These are phyloP conservation scores for Diaporthe sp. DNA, from an alignment of 2,329 filamentous ascomycete genomes.

Conservation along the genomic window DNA sequence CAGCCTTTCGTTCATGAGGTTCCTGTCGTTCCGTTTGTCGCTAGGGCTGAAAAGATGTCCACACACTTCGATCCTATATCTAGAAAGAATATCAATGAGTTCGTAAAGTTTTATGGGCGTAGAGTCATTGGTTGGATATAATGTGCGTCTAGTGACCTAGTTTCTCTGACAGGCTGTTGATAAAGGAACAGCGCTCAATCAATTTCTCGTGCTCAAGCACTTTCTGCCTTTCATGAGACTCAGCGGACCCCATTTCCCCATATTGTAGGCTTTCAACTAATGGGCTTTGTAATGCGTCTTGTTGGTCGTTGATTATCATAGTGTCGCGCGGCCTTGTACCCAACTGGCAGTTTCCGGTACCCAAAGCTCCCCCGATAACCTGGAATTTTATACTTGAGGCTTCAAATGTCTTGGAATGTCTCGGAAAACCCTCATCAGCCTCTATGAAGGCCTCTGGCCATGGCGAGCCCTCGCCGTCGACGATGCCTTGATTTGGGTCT, in stretches of 20 bases:
- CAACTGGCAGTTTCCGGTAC: constrained; percentile 38
- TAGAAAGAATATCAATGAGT: too few species aligned
- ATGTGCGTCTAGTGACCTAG: constrained; percentile 36
- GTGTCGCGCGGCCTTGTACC: not conserved
- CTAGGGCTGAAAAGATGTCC: too few species aligned
- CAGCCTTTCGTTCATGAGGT: too few species aligned
- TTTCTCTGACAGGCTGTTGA: constrained; percentile 43
- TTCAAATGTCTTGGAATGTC: not conserved
- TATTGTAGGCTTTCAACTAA: constrained; percentile 35
- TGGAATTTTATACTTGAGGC: constrained; percentile 36
- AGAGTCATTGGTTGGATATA: too few species aligned
- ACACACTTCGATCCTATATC: too few species aligned
- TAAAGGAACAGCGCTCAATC: constrained; percentile 42
- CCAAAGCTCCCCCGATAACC: constrained; percentile 43
- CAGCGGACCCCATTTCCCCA: constrained; percentile 38
- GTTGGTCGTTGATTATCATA: not conserved
- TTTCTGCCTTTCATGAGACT: constrained; percentile 30
- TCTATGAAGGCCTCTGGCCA: constrained; percentile 44
- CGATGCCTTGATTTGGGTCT: constrained; percentile 29
- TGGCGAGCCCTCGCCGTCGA: not conserved
- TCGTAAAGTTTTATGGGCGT: too few species aligned
- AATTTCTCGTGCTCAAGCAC: constrained; percentile 41
- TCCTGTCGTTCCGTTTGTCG: too few species aligned
- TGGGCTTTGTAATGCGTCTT: constrained; percentile 33
- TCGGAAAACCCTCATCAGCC: not conserved